Base-by-base conservation (phyloP, 352 stramenopile genomes). In the Blastocystis sp. region DNA sequence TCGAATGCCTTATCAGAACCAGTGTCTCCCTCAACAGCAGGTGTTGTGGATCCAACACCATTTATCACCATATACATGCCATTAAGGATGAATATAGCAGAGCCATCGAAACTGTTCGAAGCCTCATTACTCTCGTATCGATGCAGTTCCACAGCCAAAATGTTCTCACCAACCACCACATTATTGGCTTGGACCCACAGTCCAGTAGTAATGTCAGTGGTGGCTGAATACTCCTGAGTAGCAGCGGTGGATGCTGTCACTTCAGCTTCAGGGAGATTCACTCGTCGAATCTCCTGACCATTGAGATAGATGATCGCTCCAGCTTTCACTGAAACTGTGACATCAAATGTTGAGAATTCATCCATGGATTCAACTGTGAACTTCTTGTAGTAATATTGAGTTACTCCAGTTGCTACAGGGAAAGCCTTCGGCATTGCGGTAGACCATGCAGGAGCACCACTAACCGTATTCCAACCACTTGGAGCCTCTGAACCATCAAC, bases 261-360 rank as follows among this genome's bases (percentile, higher is more conserved):
- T 0, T 11, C 22, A 19, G 17, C 27, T 5, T 2, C 19, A 40
- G 54, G 78, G 11, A 89, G 4, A 30, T 78, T 89, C 5, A 79
- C 22, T 9, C 54, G n/a, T 33, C 22, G 60, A 3, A 89, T 59
- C 54, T 77, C 56, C 17, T 78, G 3, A 24, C 78, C 78, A 33
- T 89, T 89, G 19, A 89, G 56, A 24, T 89, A 89, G 15, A 89
- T 19, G 1, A 79, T 66, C 40, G 33, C 44, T 27, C 78, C 78
- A 24, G 78, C 78, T 33, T 76, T 62, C 19, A 60, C 56, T 4
- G 11, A 76, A 17, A 89, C 57, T 0, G 60, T 64, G 66, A 89
- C 57, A 19, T 76, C 37, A 6, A 66, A 17, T 0, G 19, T 19
- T 17, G 58, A 35, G 30, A 44, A 89, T 35, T 15, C 27, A 69